phyloP scores from a whole-genome alignment of 2,329 filamentous ascomycete species.

The Ceratocystis ficicola region DNA sequence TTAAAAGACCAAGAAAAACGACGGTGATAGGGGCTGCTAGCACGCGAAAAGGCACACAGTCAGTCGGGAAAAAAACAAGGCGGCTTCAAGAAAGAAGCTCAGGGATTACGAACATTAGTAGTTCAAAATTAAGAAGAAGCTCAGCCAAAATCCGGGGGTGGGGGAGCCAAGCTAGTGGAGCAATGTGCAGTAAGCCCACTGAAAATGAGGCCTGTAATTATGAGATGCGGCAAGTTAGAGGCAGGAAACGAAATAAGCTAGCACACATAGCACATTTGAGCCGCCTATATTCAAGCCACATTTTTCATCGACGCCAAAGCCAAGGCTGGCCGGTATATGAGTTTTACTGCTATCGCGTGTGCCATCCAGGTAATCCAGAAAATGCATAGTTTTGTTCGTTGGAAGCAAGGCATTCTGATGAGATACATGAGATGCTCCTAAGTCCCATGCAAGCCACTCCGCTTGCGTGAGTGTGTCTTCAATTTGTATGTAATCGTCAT shows the following conservation, averaged over 20 bases:
- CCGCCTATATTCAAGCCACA: too few species aligned
- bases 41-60: conserved; percentile 4
- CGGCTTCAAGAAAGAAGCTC: not conserved
- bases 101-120: not conserved
- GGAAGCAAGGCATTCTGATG: too few species aligned
- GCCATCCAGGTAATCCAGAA: too few species aligned
- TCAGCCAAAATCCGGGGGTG: not conserved
- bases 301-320: too few species aligned
- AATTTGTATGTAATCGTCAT: too few species aligned
- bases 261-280: too few species aligned
- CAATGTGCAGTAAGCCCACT: not conserved
- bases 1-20: not conserved
- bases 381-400: too few species aligned
- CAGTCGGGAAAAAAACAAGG: not conserved
- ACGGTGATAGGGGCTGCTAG: conserved; percentile 14
- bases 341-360: too few species aligned
- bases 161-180: not conserved
- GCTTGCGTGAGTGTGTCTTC: too few species aligned
- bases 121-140: not conserved
- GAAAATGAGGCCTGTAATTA: not conserved
- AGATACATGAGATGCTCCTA: too few species aligned
- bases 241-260: not conserved
- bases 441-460: too few species aligned
- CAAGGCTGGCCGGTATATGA: too few species aligned
- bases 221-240: not conserved